Percentiles rank a stretch among this genome's conserved stretches.
Conservation (phyloP, 148 eudicot genomes). For the Heliamphora exappendiculata region DNA sequence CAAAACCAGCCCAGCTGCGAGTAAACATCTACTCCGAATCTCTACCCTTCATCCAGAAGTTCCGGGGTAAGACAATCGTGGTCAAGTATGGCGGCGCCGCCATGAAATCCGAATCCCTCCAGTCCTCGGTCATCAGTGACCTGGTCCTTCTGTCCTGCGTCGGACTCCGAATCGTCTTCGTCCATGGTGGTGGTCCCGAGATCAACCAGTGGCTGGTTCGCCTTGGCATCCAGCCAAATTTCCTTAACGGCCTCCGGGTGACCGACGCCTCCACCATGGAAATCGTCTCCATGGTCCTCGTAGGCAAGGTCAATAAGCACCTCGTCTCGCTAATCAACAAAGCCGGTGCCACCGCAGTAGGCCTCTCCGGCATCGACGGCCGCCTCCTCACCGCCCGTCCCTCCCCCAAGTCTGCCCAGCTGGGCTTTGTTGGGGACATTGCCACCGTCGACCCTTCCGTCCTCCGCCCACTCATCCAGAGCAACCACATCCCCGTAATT, state of each 20-base stretch:
- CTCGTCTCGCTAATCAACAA: conserved; percentile 66
- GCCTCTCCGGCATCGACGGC: conserved; percentile 67
- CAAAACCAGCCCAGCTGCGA: conserved; percentile 18
- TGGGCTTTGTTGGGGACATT: conserved; percentile 82
- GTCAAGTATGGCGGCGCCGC: conserved; percentile 90
- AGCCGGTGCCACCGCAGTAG: conserved; percentile 73
- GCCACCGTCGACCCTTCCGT: conserved; percentile 51
- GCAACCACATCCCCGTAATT: conserved; percentile 58
- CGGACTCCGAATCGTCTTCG: conserved; percentile 61
- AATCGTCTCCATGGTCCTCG: conserved; percentile 75
- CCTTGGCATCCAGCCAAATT: conserved; percentile 53
- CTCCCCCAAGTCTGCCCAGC: conserved; percentile 41
- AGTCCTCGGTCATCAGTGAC: conserved; percentile 66
- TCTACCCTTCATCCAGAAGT: conserved; percentile 65
- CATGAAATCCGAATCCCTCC: conserved; percentile 65
- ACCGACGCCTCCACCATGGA: conserved; percentile 80
- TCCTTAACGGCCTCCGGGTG: conserved; percentile 64
- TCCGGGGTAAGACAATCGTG: conserved; percentile 68
- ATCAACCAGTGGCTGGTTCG: conserved; percentile 56
- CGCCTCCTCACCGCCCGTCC: conserved; percentile 66
- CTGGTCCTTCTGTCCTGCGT: conserved; percentile 65
- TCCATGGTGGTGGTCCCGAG: conserved; percentile 83
- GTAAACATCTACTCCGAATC: conserved; percentile 69
- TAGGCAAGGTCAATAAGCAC: conserved; percentile 66
- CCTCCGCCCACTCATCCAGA: conserved; percentile 48